Evolutionary conservation across 2,329 filamentous ascomycete genomes (phyloP), one percentile per base, ranked within the genome.

Genomic region (Diaporthe eres): DNA sequence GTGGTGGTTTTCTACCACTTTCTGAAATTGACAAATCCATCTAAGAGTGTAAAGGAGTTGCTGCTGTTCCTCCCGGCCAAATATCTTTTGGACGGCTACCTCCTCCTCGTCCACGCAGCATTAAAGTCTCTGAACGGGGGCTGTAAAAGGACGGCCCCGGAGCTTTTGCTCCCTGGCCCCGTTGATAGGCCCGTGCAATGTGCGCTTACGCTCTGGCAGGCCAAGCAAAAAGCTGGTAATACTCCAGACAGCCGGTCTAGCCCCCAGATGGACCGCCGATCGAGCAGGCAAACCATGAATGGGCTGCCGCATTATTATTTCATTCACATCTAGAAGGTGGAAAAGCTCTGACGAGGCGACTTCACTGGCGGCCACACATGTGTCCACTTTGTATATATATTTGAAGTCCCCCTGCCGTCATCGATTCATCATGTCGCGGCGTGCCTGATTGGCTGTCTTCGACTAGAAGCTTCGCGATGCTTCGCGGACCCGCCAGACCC

Each of bases 111-210:
- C 57, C 57, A 60, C 31, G 19, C 42, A 70, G 44, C 53, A 58
- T 47, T 25, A 55, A 53, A 70, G 57, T 71, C 63, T 61, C 60
- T 47, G 68, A 58, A 65, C 68, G 72, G 61, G 65, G 73, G 71
- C 65, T 75, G 74, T 75, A 75, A 39, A 77, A 60, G 81, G 77
- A 75, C 70, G 79, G 77, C 57, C 22, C 80, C 82, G 83, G 83
- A 84, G 83, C 83, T 79, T 81, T 81, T 79, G 82, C 82, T 84
- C 82, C 82, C 78, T 78, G 78, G 77, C 77, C 75, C 77, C 78
- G 78, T 44, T 80, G 78, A 80, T 80, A 81, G 82, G 82, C 78
- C 78, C 79, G 79, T 77, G 79, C 77, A 75, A 78, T 76, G 80
- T 72, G 74, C 76, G 76, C 73, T 75, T 75, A 76, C 49, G n/a